Conservation (phyloP, 176 grass and related monocot genomes). For the Eleusine coracana region DNA sequence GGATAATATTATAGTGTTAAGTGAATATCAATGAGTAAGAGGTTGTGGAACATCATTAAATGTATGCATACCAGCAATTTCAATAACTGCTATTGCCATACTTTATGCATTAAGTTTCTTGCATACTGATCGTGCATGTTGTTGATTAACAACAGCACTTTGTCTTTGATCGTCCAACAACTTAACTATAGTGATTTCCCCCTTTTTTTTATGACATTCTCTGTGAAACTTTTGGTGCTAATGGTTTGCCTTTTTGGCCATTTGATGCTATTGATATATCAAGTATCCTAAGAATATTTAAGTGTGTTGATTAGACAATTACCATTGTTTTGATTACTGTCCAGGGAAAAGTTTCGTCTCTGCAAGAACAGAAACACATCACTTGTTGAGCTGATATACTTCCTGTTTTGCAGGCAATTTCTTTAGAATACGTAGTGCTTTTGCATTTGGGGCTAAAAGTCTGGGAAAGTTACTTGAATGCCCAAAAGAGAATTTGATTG, state of each 20-base stretch:
- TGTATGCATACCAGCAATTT: not conserved
- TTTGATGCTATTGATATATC: constrained; percentile 27
- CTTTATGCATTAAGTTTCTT: constrained; percentile 1
- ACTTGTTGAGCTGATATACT: constrained; percentile 20
- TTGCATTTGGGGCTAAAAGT: constrained; percentile 84
- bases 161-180: not conserved
- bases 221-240: constrained; percentile 6
- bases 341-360: constrained; percentile 8
- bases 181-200: not conserved
- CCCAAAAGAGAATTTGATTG: constrained; percentile 65
- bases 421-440: constrained; percentile 94
- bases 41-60: not conserved
- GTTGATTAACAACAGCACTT: not conserved
- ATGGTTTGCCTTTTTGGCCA: constrained; percentile 11
- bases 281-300: constrained; percentile 34
- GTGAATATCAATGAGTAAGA: not conserved
- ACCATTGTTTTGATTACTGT: constrained; percentile 28
- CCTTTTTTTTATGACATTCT: not conserved
- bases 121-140: not conserved
- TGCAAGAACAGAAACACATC: not conserved
- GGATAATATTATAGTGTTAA: not conserved
- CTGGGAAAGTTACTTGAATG: constrained; percentile 71
- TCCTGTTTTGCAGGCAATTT: constrained; percentile 71
- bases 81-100: not conserved
- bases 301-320: not conserved